Evolutionary conservation across 352 stramenopile genomes (phyloP), one percentile per base, ranked within the genome.

Genomic region (Plasmopara viticola): DNA sequence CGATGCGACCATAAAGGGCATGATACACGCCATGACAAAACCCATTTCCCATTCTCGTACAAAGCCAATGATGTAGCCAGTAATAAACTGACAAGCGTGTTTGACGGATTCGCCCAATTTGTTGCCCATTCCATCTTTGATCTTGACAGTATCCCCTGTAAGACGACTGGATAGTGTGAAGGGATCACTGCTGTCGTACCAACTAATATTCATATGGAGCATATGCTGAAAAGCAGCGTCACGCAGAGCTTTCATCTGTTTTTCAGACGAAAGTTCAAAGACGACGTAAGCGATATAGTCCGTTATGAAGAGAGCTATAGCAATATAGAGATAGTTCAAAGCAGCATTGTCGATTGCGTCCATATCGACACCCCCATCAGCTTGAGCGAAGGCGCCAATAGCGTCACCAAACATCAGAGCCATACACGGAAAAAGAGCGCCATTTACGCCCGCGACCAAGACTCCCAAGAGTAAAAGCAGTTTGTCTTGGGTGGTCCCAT

Each of bases 81-180:
- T 48, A 10, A 75, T 39, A 45, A 78, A 78, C 49, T 76, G 68
- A 13, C 20, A 57, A 10, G 43, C 45, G 50, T 58, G 78, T 17
- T 68, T 66, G 47, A 75, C 33, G 4, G 51, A 53, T 44, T 81
- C 68, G 18, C 66, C 51, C 6, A 81, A 57, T 45, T 81, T 78
- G 15, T 68, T 39, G 17, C 66, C 68, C 68, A 76, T 77, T n/a
- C 60, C 70, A 41, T 79, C 60, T 45, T 74, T 76, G 37, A 76
- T 76, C 31, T 74, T 76, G 44, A 74, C 57, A 0, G 70, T 79
- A 33, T 76, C 69, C 14, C 64, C 68, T 8, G 58, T 68, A 12
- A 78, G 41, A 4, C 62, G 65, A 44, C 51, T 74, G 5, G 66
- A 58, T 1, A 80, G 48, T 40, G 66, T 37, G 6, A 70, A 53